Evolutionary conservation across 1,284 basidiomycete species (phyloP).

Genomic region (Trametes pubescens): DNA sequence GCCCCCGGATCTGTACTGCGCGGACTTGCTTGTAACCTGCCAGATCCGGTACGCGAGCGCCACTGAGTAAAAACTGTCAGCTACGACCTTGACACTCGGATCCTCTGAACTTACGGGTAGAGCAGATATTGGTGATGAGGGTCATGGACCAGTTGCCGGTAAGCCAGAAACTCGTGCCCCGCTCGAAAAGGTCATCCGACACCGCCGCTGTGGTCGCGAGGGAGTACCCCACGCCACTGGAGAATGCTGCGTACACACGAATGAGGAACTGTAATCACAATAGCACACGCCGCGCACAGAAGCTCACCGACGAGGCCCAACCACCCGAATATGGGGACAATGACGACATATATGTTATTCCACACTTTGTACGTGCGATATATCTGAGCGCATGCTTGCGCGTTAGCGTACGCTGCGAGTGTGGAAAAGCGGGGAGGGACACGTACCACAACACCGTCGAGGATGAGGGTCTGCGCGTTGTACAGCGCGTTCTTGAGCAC

Average conservation of each 20-base stretch:
- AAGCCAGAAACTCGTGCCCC: slow-evolving; percentile 40
- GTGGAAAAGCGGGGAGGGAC: background rate
- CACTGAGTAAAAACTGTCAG: slow-evolving; percentile 19
- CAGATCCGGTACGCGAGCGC: slow-evolving; percentile 42
- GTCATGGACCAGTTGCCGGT: slow-evolving; percentile 41
- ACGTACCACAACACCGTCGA: slow-evolving; percentile 45
- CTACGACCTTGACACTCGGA: background rate
- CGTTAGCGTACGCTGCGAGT: background rate
- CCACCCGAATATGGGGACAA: slow-evolving; percentile 39
- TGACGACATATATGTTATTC: slow-evolving; percentile 34
- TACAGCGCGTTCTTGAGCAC: slow-evolving; percentile 41
- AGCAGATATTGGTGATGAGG: slow-evolving; percentile 42
- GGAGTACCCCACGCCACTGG: slow-evolving; percentile 23
- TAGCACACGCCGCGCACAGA: background rate
- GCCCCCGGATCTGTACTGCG: slow-evolving; percentile 28
- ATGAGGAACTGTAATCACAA: background rate
- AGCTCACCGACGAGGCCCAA: slow-evolving; percentile 32
- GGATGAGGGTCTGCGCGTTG: slow-evolving; percentile 43
- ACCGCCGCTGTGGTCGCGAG: slow-evolving; percentile 26
- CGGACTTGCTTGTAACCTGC: slow-evolving; percentile 35
- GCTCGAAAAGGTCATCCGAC: slow-evolving; percentile 33
- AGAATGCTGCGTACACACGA: slow-evolving; percentile 15
- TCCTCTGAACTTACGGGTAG: slow-evolving; percentile 37
- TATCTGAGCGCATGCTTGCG: slow-evolving; percentile 27
- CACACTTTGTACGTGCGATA: slow-evolving; percentile 42